Conservation (phyloP, 1,139 yeast species). For the Saccharomyces pastorianus region DNA sequence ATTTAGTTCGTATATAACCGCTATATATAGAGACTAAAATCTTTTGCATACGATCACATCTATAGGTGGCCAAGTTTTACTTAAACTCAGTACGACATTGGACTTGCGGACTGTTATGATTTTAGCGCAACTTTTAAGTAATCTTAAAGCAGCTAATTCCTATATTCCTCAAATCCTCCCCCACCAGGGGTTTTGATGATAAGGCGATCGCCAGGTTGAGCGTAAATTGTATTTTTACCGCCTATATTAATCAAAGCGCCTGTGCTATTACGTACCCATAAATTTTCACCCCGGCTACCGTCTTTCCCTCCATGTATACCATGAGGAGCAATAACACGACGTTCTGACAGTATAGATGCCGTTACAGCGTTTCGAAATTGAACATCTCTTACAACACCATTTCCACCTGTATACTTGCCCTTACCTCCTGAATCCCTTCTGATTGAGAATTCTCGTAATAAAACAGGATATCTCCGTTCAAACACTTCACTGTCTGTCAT, state of each 20-base stretch:
- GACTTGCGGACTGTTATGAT: too few relatives aligned
- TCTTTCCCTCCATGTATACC: slow-evolving; percentile 54
- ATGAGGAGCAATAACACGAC: slow-evolving; percentile 52
- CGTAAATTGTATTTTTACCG: slow-evolving; percentile 47
- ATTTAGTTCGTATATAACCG: too few relatives aligned
- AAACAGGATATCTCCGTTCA: slow-evolving; percentile 58
- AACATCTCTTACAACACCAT: slow-evolving; percentile 55
- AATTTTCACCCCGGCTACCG: slow-evolving; percentile 53
- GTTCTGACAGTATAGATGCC: slow-evolving; percentile 53
- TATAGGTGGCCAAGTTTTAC: too few relatives aligned
- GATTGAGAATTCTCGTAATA: slow-evolving; percentile 46
- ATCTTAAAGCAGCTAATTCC: neutral
- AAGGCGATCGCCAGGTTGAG: slow-evolving; percentile 48
- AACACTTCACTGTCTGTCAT: slow-evolving; percentile 64
- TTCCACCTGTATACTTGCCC: slow-evolving; percentile 51
- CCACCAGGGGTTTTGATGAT: slow-evolving; percentile 50
- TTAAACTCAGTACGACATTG: too few relatives aligned
- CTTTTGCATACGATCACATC: too few relatives aligned
- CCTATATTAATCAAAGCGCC: slow-evolving; percentile 41
- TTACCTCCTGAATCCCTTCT: slow-evolving; percentile 51
- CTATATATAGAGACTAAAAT: too few relatives aligned
- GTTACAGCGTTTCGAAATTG: slow-evolving; percentile 50
- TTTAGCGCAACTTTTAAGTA: neutral
- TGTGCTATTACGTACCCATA: slow-evolving; percentile 39
- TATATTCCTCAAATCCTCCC: slow-evolving; percentile 42